phyloP scores from a whole-genome alignment of 2,329 filamentous ascomycete species.

The Nemania bipapillata region DNA sequence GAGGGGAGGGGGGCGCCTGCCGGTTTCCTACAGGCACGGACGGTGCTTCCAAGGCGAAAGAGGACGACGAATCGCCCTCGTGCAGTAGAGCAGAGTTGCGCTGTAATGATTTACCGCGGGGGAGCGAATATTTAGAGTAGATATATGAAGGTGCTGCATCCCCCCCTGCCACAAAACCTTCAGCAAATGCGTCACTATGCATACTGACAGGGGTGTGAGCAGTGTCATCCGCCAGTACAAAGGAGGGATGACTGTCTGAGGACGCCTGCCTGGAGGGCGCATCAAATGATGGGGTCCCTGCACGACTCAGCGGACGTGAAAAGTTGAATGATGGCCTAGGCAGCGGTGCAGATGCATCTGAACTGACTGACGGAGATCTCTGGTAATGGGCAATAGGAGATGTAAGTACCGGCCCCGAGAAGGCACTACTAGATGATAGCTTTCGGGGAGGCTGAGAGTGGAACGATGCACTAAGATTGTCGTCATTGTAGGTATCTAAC shows the following conservation, averaged over 20 bases:
- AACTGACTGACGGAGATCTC: slow-evolving; percentile 85
- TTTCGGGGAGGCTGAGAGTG: slow-evolving; percentile 78
- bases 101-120: slow-evolving; percentile 82
- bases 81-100: slow-evolving; percentile 71
- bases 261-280: slow-evolving; percentile 70
- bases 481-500: slow-evolving; percentile 75
- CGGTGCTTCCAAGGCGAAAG: slow-evolving; percentile 73
- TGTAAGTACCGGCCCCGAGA: slow-evolving; percentile 57
- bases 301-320: slow-evolving; percentile 85
- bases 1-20: slow-evolving; percentile 69
- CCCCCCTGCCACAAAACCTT: slow-evolving; percentile 59
- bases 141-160: slow-evolving; percentile 77
- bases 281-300: slow-evolving; percentile 70
- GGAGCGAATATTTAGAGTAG: slow-evolving; percentile 85
- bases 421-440: slow-evolving; percentile 74
- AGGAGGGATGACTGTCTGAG: slow-evolving; percentile 73
- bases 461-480: slow-evolving; percentile 66
- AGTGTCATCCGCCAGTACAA: slow-evolving; percentile 71
- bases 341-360: slow-evolving; percentile 76
- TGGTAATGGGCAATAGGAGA: slow-evolving; percentile 73
- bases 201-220: slow-evolving; percentile 77
- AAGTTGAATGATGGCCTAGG: slow-evolving; percentile 89
- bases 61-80: slow-evolving; percentile 62
- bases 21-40: slow-evolving; percentile 54
- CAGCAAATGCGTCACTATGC: slow-evolving; percentile 74